A percentile compares a stretch with the other conserved stretches of the same genome.
Conservation (phyloP, 2,329 filamentous ascomycete species). For the Tothia fuscella region DNA sequence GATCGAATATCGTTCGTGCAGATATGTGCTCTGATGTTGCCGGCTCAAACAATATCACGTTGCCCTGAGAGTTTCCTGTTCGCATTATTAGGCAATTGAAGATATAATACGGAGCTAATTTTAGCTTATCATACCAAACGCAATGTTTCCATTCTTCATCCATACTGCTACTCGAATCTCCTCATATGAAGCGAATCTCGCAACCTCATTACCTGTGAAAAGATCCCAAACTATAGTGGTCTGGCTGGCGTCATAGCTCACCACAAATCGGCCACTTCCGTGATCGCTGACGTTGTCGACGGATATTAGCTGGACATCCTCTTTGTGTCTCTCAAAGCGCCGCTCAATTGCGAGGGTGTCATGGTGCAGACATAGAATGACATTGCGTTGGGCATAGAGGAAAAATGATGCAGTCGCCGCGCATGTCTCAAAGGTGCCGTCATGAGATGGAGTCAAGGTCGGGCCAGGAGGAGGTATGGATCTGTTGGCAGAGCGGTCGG, state of each 20-base stretch:
- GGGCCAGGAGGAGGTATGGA: slow-evolving; percentile 18
- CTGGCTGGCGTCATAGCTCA: slow-evolving; percentile 84
- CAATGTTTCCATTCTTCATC: slow-evolving; percentile 96
- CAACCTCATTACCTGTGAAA: slow-evolving; percentile 78
- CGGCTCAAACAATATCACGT: slow-evolving; percentile 89
- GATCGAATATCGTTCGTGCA: slow-evolving; percentile 82
- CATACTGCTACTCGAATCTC: slow-evolving; percentile 74
- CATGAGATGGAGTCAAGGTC: slow-evolving; percentile 32
- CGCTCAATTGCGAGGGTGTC: slow-evolving; percentile 84
- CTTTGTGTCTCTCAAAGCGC: slow-evolving; percentile 69
- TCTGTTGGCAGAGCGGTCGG: slow-evolving; percentile 10
- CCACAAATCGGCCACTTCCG: slow-evolving; percentile 72
- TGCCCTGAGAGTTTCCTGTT: slow-evolving; percentile 80
- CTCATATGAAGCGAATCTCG: slow-evolving; percentile 87
- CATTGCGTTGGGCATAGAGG: slow-evolving; percentile 71
- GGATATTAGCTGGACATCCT: slow-evolving; percentile 71
- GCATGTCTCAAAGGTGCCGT: slow-evolving; percentile 63
- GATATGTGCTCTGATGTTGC: slow-evolving; percentile 87
- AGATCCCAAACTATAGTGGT: slow-evolving; percentile 96
- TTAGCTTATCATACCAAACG: slow-evolving; percentile 59
- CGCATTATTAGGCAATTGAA: slow-evolving; percentile 12
- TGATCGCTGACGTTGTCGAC: slow-evolving; percentile 86
- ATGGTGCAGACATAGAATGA: slow-evolving; percentile 80
- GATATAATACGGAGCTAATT: slow-evolving; percentile 10
- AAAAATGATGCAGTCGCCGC: slow-evolving; percentile 86